Evolutionary conservation across 1,284 basidiomycete genomes (phyloP).

Genomic region (Lentinus polychrous): DNA sequence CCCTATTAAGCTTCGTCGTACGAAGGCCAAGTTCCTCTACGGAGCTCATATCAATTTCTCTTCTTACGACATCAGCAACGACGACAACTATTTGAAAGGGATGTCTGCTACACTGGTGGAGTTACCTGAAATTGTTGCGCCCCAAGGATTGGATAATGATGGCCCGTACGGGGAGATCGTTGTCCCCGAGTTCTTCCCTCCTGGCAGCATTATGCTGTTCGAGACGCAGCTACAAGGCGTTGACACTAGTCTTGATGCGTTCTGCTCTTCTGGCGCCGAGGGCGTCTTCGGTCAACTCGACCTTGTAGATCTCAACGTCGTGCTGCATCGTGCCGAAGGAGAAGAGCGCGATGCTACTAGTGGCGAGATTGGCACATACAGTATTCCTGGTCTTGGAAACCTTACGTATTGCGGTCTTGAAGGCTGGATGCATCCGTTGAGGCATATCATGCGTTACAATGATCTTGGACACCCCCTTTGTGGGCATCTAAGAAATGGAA

Average conservation of each 20-base stretch:
- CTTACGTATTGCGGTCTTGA: constrained; percentile 89
- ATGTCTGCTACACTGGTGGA: constrained; percentile 68
- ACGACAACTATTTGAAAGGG: constrained; percentile 58
- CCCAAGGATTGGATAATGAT: constrained; percentile 54
- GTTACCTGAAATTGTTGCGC: constrained; percentile 45
- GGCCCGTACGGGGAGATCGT: constrained; percentile 73
- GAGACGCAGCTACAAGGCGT: constrained; percentile 73
- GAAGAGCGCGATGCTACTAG: constrained; percentile 86
- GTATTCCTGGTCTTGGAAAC: constrained; percentile 66
- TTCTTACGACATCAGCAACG: constrained; percentile 53
- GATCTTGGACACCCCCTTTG: constrained; percentile 91
- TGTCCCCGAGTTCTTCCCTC: constrained; percentile 84
- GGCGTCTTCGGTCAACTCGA: constrained; percentile 71
- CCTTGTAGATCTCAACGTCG: constrained; percentile 82
- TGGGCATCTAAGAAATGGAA: constrained; percentile 77
- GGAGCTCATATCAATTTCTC: constrained; percentile 71
- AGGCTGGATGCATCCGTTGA: constrained; percentile 90
- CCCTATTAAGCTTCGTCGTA: constrained; percentile 77
- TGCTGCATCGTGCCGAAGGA: constrained; percentile 78
- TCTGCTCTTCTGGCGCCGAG: constrained; percentile 63
- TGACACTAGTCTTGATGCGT: constrained; percentile 59
- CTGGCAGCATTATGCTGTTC: constrained; percentile 88
- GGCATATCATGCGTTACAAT: constrained; percentile 78
- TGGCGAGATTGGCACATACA: constrained; percentile 71
- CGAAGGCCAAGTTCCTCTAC: constrained; percentile 72